Conservation (phyloP, 2,329 filamentous ascomycete species). For the Juglanconis oblonga region DNA sequence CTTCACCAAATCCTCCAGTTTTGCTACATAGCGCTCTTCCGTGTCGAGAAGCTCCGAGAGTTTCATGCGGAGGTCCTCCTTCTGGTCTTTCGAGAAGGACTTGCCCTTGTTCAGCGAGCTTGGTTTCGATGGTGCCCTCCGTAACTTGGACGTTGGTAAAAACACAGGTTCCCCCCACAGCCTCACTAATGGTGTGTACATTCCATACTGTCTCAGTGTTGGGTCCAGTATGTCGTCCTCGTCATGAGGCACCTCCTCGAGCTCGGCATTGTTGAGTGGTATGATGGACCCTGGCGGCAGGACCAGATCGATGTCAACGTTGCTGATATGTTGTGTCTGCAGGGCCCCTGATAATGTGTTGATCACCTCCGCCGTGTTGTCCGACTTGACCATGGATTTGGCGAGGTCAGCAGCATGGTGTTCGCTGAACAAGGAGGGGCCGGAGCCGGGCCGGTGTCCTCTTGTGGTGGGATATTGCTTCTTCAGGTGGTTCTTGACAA, state of each 20-base stretch:
- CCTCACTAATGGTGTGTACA: slow-evolving; percentile 73
- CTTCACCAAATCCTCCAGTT: slow-evolving; percentile 79
- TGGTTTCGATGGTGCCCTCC: slow-evolving; percentile 82
- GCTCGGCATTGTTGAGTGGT: slow-evolving; percentile 57
- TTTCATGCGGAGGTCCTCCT: slow-evolving; percentile 80
- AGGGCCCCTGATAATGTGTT: slow-evolving; percentile 71
- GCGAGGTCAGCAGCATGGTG: slow-evolving; percentile 91
- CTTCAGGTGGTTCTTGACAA: slow-evolving; percentile 70
- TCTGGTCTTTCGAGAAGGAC: slow-evolving; percentile 76
- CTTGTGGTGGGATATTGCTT: slow-evolving; percentile 52
- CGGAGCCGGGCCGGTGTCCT: slow-evolving; percentile 59
- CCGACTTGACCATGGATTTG: slow-evolving; percentile 77
- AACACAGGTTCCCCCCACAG: slow-evolving; percentile 82
- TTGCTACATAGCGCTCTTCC: slow-evolving; percentile 88
- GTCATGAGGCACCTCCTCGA: slow-evolving; percentile 57
- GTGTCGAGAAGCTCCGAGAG: slow-evolving; percentile 90
- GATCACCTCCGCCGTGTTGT: slow-evolving; percentile 71
- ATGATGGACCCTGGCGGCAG: slow-evolving; percentile 75
- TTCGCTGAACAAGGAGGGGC: slow-evolving; percentile 75
- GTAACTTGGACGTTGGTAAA: slow-evolving; percentile 78
- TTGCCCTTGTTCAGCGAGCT: slow-evolving; percentile 75
- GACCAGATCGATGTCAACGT: slow-evolving; percentile 84
- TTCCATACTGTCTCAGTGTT: slow-evolving; percentile 67
- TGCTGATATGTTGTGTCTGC: slow-evolving; percentile 77
- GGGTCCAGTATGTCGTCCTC: slow-evolving; percentile 66